phyloP scores from a whole-genome alignment of 768 basidiomycete species.

The Udeniomyces megalosporus region DNA sequence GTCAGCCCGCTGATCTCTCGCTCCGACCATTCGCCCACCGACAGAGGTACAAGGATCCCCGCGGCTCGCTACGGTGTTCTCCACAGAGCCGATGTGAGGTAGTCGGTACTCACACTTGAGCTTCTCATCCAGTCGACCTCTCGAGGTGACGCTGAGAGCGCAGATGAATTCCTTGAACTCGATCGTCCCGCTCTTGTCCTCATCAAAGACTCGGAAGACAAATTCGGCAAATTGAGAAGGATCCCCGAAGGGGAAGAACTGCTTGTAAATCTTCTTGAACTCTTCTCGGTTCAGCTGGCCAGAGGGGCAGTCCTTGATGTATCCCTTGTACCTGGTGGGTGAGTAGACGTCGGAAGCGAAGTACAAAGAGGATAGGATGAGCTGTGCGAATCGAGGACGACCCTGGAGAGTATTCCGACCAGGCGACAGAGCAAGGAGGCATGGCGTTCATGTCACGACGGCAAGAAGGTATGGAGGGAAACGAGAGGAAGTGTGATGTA shows the following conservation, averaged over 20 bases:
- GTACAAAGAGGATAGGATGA: background rate
- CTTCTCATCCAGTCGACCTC: slow-evolving; percentile 90
- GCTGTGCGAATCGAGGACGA: background rate
- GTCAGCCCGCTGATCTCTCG: background rate
- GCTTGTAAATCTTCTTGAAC: slow-evolving; percentile 95
- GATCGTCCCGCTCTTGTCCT: slow-evolving; percentile 54
- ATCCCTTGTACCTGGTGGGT: slow-evolving; percentile 80
- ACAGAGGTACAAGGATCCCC: no score
- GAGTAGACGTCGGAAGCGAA: background rate
- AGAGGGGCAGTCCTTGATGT: slow-evolving; percentile 94
- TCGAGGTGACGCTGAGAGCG: slow-evolving; percentile 83
- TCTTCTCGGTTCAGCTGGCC: slow-evolving; percentile 91
- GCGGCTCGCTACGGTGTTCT: background rate
- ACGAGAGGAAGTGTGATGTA: slow-evolving; percentile 23
- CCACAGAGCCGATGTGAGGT: background rate
- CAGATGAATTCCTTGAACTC: slow-evolving; percentile 96
- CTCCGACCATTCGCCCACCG: no score
- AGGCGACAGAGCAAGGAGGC: no score
- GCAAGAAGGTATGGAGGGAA: no score
- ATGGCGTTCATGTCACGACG: no score
- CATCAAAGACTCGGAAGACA: slow-evolving; percentile 28
- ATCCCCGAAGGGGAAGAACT: slow-evolving; percentile 99
- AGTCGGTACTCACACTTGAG: slow-evolving; percentile 62
- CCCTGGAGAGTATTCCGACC: no score
- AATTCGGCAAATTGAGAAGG: slow-evolving; percentile 87